These are phyloP conservation scores for Oryza punctata DNA, from an alignment of 176 grass and related monocot species.

Conservation along the genomic window DNA sequence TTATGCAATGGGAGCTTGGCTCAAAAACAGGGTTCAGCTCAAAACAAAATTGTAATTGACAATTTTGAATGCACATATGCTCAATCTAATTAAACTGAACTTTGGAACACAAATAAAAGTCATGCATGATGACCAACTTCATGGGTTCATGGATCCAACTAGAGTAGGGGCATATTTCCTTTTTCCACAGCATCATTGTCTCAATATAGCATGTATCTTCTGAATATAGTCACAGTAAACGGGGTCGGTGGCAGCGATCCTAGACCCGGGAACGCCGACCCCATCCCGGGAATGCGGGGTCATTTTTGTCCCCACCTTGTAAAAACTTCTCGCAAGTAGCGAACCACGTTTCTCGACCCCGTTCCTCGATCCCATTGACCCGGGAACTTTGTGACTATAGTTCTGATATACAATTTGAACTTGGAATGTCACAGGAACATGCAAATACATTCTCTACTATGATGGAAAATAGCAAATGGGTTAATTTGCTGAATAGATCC, in stretches of 20 bases:
- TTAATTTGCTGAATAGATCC: constrained; percentile 57
- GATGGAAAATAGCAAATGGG: constrained; percentile 35
- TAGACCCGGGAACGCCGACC: too few species aligned
- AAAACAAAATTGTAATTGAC: background rate
- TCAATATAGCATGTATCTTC: background rate
- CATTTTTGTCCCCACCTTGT: too few species aligned
- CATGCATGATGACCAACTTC: background rate
- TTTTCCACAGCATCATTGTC: background rate
- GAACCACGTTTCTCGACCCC: too few species aligned
- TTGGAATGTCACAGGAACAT: constrained; percentile 59
- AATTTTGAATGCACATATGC: background rate
- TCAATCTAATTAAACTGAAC: constrained; percentile 5
- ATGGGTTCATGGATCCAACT: background rate
- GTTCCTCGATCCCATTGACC: too few species aligned
- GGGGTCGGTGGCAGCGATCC: too few species aligned
- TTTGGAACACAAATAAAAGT: background rate
- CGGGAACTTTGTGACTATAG: too few species aligned
- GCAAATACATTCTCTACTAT: constrained; percentile 47
- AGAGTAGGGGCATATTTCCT: background rate
- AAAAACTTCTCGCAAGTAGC: too few species aligned
- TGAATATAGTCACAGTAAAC: too few species aligned
- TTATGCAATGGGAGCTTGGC: background rate
- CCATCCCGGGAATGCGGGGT: too few species aligned
- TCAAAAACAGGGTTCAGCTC: background rate
- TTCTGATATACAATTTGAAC: constrained; percentile 23